These are phyloP conservation scores for Vicia villosa DNA, from an alignment of 306 rosid genomes.

Conservation along the genomic window DNA sequence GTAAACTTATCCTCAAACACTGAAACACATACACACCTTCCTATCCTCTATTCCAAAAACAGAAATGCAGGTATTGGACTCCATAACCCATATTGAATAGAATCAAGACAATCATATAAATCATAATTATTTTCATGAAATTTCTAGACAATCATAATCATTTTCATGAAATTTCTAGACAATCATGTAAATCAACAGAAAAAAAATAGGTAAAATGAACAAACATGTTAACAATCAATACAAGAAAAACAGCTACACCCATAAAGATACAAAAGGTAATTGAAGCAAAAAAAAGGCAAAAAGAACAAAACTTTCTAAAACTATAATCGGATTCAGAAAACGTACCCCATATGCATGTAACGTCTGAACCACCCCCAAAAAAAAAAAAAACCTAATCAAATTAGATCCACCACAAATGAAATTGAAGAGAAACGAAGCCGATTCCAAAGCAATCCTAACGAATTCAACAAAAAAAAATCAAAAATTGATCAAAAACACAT, in stretches of 20 bases:
- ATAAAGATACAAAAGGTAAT: neutral
- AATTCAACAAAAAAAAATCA: constrained; percentile 17
- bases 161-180: constrained; percentile 20
- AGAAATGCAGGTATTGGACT: constrained; percentile 18
- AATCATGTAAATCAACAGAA: constrained; percentile 10
- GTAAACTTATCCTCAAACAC: constrained; percentile 1
- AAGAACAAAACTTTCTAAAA: constrained; percentile 22
- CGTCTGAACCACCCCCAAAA: constrained; percentile 32
- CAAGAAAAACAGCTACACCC: constrained; percentile 24
- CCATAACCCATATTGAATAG: constrained; percentile 8
- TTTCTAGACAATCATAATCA: constrained; percentile 10
- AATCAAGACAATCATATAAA: too few relatives aligned
- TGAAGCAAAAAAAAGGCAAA: constrained; percentile 14
- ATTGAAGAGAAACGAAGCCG: constrained; percentile 33
- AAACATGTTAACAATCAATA: constrained; percentile 14
- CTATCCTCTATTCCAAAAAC: constrained; percentile 6
- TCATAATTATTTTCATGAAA: constrained; percentile 9
- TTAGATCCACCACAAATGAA: constrained; percentile 37
- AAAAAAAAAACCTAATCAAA: constrained; percentile 4
- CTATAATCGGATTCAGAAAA: constrained; percentile 41
- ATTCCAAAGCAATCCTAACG: constrained; percentile 41
- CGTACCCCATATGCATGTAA: constrained; percentile 61
- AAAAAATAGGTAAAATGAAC: neutral
- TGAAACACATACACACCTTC: neutral
- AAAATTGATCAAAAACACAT: neutral